These are phyloP conservation scores for Stygiomarasmius scandens DNA, from an alignment of 1,284 basidiomycete genomes.

Conservation along the genomic window DNA sequence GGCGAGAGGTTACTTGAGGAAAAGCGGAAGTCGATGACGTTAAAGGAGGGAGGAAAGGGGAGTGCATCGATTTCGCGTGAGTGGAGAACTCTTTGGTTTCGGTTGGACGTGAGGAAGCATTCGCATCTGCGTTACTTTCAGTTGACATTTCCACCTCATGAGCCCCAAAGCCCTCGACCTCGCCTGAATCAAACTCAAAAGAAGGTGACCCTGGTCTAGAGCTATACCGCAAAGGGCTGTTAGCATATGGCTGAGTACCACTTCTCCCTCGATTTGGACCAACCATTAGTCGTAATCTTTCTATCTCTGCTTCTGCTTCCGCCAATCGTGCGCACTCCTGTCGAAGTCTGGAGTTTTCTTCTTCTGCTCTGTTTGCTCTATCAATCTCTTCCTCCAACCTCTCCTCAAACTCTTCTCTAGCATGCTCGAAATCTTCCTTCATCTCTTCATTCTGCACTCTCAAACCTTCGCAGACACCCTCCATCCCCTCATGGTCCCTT, in stretches of 20 bases:
- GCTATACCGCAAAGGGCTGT: not conserved
- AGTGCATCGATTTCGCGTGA: not conserved
- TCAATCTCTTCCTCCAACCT: conserved; percentile 5
- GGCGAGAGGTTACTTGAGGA: not conserved
- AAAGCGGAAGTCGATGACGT: conserved; percentile 15
- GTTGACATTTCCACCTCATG: not conserved
- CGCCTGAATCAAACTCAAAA: not conserved
- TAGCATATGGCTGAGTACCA: not conserved
- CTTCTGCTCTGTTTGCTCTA: conserved; percentile 4
- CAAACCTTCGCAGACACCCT: conserved; percentile 24
- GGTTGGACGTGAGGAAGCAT: not conserved
- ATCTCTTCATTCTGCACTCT: conserved; percentile 25
- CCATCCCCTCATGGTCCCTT: conserved; percentile 24
- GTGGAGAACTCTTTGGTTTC: not conserved
- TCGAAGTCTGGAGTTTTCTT: conserved; percentile 6
- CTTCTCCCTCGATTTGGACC: not conserved
- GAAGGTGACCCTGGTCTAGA: not conserved
- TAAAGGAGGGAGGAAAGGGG: not conserved
- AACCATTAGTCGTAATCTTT: not conserved
- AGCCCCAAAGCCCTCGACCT: not conserved
- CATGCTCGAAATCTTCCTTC: not conserved
- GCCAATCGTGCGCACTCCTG: conserved; percentile 7
- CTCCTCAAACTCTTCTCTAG: not conserved
- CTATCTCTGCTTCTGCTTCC: conserved; percentile 11
- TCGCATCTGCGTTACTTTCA: not conserved